Conservation (phyloP, 2,329 filamentous ascomycete species). For the Fusarium fujikuroi region DNA sequence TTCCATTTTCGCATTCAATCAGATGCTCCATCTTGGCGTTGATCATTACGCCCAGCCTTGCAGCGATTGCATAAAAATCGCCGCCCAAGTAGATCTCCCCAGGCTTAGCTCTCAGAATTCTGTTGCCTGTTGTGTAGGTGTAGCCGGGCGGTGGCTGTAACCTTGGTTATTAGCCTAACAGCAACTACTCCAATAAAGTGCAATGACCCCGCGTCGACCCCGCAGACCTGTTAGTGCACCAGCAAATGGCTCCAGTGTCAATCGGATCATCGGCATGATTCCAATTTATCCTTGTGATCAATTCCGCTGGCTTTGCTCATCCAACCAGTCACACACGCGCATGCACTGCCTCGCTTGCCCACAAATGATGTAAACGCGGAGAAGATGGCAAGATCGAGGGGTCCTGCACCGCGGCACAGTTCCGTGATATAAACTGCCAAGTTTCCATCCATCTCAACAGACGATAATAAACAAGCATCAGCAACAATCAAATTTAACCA, state of each 20-base stretch:
- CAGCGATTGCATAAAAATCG: neutral
- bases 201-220: neutral
- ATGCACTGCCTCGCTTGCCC: conserved; percentile 8
- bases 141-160: conserved; percentile 11
- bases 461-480: neutral
- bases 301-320: neutral
- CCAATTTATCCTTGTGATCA: neutral
- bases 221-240: neutral
- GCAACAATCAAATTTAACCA: too few species aligned
- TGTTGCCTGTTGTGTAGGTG: neutral
- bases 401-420: neutral
- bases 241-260: neutral
- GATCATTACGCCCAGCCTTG: neutral
- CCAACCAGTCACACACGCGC: neutral
- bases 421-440: conserved; percentile 13
- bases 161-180: neutral
- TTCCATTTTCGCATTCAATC: neutral
- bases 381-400: neutral
- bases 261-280: conserved; percentile 22
- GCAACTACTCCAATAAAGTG: neutral
- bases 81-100: neutral
- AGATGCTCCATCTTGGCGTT: neutral
- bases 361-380: neutral
- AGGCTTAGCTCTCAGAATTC: neutral
- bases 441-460: neutral